Evolutionary conservation across 2,329 filamentous ascomycete species (phyloP).

Genomic region (Colletotrichum australisinense): DNA sequence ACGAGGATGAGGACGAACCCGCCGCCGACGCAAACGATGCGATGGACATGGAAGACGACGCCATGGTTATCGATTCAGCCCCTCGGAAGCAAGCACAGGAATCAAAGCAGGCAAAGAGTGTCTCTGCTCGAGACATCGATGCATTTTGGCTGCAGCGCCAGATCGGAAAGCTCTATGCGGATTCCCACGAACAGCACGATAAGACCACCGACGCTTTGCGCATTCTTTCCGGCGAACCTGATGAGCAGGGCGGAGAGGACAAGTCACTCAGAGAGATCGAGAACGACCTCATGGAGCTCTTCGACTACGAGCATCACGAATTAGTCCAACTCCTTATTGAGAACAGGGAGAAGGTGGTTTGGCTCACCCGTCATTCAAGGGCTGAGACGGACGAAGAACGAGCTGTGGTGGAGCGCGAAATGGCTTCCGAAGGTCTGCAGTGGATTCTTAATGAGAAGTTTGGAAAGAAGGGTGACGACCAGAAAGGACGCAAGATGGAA

Average conservation of each 20-base stretch:
- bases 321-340: constrained; percentile 90
- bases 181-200: constrained; percentile 92
- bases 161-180: constrained; percentile 87
- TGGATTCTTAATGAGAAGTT: constrained; percentile 89
- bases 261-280: constrained; percentile 92
- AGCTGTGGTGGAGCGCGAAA: constrained; percentile 85
- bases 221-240: constrained; percentile 81
- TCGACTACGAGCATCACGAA: constrained; percentile 96
- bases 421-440: constrained; percentile 87
- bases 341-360: constrained; percentile 94
- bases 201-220: constrained; percentile 88
- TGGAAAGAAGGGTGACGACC: constrained; percentile 73
- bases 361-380: constrained; percentile 89
- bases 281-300: constrained; percentile 97
- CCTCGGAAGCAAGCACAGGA: constrained; percentile 57
- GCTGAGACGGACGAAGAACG: constrained; percentile 84
- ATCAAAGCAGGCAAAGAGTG: constrained; percentile 67
- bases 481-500: constrained; percentile 77
- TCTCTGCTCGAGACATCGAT: constrained; percentile 91
- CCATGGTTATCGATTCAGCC: constrained; percentile 85
- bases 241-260: constrained; percentile 79
- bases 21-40: constrained; percentile 60
- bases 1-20: constrained; percentile 70
- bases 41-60: constrained; percentile 64
- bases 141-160: constrained; percentile 97